Conservation (phyloP, 768 basidiomycete genomes). For the Auriscalpium orientale region DNA sequence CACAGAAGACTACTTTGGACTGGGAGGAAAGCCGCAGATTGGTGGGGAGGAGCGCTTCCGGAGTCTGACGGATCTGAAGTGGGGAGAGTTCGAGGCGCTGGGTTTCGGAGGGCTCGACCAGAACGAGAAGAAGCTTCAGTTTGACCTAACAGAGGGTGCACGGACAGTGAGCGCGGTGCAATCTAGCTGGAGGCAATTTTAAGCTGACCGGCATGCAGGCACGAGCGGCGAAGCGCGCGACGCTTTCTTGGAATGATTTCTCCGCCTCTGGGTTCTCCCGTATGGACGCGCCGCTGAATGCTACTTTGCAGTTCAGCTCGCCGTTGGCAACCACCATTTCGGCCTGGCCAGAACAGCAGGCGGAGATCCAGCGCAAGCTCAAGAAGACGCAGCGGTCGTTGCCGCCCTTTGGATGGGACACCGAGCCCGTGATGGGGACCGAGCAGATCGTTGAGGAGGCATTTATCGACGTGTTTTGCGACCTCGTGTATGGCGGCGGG, state of each 20-base stretch:
- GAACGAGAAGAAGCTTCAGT: constrained; percentile 71
- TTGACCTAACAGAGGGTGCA: constrained; percentile 88
- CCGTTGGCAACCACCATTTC: constrained; percentile 52
- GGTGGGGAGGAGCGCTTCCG: constrained; percentile 64
- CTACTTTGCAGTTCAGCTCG: constrained; percentile 73
- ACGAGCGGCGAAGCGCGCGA: constrained; percentile 66
- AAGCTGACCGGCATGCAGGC: constrained; percentile 31
- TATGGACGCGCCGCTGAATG: constrained; percentile 63
- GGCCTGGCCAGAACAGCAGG: constrained; percentile 67
- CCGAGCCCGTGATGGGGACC: constrained; percentile 66
- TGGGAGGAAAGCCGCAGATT: constrained; percentile 22
- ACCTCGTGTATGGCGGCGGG: constrained; percentile 72
- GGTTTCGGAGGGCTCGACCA: constrained; percentile 59
- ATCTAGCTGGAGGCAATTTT: no score
- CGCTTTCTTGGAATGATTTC: constrained; percentile 89
- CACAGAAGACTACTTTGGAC: constrained; percentile 22
- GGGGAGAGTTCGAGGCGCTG: constrained; percentile 85
- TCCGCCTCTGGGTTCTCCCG: constrained; percentile 77
- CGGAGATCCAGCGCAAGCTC: constrained; percentile 67
- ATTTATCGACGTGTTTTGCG: constrained; percentile 83
- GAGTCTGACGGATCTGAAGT: constrained; percentile 78
- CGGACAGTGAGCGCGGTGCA: constrained; percentile 40
- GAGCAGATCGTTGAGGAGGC: constrained; percentile 86
- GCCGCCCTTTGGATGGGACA: constrained; percentile 90
- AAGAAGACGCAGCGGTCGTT: constrained; percentile 78